Base-by-base conservation (phyloP, 352 stramenopile genomes). In the Phytophthora agathidicida region DNA sequence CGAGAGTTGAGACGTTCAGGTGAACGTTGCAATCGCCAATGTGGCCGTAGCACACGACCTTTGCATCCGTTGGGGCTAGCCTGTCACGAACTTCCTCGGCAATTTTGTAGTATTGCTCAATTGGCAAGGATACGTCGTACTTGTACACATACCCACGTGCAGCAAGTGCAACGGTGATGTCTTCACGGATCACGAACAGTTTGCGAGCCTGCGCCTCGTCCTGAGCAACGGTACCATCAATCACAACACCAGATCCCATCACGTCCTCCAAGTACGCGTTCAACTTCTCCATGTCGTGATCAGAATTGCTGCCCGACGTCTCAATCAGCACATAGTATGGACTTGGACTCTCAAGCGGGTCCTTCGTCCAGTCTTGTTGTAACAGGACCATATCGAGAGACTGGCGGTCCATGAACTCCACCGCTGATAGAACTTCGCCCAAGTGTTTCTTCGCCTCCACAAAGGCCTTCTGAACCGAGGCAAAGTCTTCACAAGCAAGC, bases 1-100 rank as follows among this genome's bases (percentile, higher is more conserved):
- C 56, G 6, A 78, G 67, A 11, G 85, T 93, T 35, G 81, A 93
- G 42, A 99, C 83, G 71, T 99, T 99, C 5, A 99, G 74, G 64
- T 99, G 97, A 13, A 99, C 73, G 72, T 99, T 99, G 32, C 89
- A 93, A 73, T 99, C 97, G 39, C 95, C 93, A 19, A 99, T 69
- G 68, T 99, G 97, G 22, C 96, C 96, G 63, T 95, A 99, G 42
- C 85, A 91, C 14, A 97, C 77, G 16, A 96, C 82, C 14, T 83
- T 48, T 16, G 74, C 77, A 36, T 77, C 74, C 3, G 82, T 55
- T 2, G 67, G 47, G 17, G 58, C 58, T 11, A 97, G 51, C 36
- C 52, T 62, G 54, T 72, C 57, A 39, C 83, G 79, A 17, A 91
- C 88, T 42, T 97, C 87, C 16, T 92, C 68, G 0, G 89, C 87